Evolutionary conservation across 768 basidiomycete species (phyloP).

Genomic region (Boletus pseudopeckii): DNA sequence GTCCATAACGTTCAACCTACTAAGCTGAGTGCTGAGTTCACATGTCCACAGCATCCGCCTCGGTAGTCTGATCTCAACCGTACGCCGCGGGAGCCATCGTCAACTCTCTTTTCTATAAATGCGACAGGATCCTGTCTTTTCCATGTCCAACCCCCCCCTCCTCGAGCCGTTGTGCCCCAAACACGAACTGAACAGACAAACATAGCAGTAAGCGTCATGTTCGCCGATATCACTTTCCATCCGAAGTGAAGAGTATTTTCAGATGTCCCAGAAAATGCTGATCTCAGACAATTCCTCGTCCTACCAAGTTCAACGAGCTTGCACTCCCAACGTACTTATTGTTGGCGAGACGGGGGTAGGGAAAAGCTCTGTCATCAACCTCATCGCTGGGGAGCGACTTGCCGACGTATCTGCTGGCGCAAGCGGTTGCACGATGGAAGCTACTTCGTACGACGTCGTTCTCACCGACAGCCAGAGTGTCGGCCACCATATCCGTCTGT

Average conservation of each 20-base stretch:
- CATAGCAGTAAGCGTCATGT: conserved; percentile 7
- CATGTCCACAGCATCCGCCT: neutral
- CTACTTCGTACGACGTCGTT: conserved; percentile 20
- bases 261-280: conserved; percentile 3
- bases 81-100: neutral
- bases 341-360: conserved; percentile 33
- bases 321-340: conserved; percentile 33
- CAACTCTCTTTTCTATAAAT: conserved; percentile 10
- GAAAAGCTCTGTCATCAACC: conserved; percentile 42
- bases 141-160: neutral
- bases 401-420: conserved; percentile 30
- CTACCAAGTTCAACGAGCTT: conserved; percentile 8
- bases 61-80: neutral
- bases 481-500: conserved; percentile 23
- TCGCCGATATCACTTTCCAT: neutral
- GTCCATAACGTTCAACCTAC: neutral
- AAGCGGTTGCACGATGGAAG: conserved; percentile 34
- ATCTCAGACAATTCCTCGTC: neutral
- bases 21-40: neutral
- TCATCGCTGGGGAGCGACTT: conserved; percentile 28
- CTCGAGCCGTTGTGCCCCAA: neutral
- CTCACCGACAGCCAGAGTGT: conserved; percentile 8
- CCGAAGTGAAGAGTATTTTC: neutral
- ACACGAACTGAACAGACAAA: neutral
- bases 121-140: neutral